Base-by-base conservation (phyloP, 495 filamentous ascomycete species). In the Cercophora newfieldiana region DNA sequence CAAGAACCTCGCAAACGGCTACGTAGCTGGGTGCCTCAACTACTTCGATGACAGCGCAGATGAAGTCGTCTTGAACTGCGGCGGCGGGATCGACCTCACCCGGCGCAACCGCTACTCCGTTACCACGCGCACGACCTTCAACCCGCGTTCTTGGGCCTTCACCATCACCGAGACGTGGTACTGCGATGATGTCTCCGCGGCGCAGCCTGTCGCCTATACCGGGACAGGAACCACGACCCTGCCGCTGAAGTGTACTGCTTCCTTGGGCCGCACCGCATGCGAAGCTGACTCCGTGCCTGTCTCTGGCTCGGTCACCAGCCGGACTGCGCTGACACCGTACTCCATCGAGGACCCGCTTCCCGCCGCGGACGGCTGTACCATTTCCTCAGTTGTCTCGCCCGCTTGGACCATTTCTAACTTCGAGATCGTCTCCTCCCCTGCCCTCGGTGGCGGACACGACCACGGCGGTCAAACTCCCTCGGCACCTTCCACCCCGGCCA, bases 261-360 rank as follows among this genome's bases (percentile, higher is more conserved):
- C 14, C 21, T 6, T 30, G 2, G 54, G 21, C 3, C 21, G 54
- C 4, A 29, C 54, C 2, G 18, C 24, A 4, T 26, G 18, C 54
- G 26, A 19, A 22, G 26, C 54, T 5, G 54, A 22, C 25, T 29
- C 22, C 25, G 16, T 19, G 3, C 44, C 30, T 21, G 59, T 70
- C 31, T 7, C 30, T 21, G 73, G 73, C 21, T 57, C 63, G 8
- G 24, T 68, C 7, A 25, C 67, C n/a, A 66, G 66, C 1, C 10
- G 66, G 10, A 37, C 29, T 6, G 30, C 59, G 1, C 68, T 77
- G 0, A 57, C 68, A 2, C 71, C 73, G 0, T 77, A 71, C 64
- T 67, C 67, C 4, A 70, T 77, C 57, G 64, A 67, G 49, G 73
- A 72, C 59, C 73, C 73, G 26, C 59, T 74, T 7, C 66, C 69